Percentiles rank a stretch among this genome's conserved stretches.
Conservation (phyloP, 2,329 filamentous ascomycete species). For the Pseudocercospora cruenta region DNA sequence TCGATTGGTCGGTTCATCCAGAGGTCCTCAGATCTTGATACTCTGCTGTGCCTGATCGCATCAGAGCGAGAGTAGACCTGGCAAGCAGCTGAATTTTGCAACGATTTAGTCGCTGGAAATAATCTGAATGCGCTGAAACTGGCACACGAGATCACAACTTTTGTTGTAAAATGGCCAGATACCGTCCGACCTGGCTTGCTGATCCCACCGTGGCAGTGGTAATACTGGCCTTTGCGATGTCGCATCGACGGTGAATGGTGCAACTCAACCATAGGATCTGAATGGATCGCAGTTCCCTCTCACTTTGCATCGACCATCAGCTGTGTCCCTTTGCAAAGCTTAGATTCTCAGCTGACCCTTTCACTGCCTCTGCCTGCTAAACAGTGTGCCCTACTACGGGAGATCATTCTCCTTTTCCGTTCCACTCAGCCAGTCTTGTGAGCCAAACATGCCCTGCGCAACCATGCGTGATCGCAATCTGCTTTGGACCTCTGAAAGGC, state of each 20-base stretch:
- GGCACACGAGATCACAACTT: neutral
- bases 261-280: neutral
- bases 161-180: neutral
- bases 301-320: neutral
- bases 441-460: neutral
- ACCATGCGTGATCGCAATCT: neutral
- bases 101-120: neutral
- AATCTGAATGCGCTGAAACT: neutral
- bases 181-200: neutral
- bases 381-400: neutral
- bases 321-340: neutral
- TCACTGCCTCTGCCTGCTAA: neutral
- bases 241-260: neutral
- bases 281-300: neutral
- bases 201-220: neutral
- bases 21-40: neutral
- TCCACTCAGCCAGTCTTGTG: neutral
- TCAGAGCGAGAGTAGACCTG: neutral
- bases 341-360: neutral
- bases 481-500: neutral
- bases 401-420: neutral
- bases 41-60: neutral
- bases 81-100: neutral
- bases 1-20: neutral
- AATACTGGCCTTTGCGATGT: neutral